These are phyloP conservation scores for Rhododendron molle DNA, from an alignment of 148 eudicot species.

Conservation along the genomic window DNA sequence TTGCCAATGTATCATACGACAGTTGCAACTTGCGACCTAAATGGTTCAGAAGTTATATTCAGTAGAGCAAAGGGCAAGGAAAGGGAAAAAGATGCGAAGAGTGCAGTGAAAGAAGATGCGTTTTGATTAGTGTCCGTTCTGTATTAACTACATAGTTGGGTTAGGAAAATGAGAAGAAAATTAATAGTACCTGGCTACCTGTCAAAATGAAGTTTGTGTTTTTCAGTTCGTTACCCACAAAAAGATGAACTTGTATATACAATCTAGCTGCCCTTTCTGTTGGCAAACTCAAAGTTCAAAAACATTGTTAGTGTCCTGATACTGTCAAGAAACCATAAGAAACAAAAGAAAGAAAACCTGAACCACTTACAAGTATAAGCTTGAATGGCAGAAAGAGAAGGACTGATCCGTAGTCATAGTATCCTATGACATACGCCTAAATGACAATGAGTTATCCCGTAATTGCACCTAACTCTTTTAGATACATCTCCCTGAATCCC, in stretches of 20 bases:
- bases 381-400: background rate
- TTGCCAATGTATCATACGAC: background rate
- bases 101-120: background rate
- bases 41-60: background rate
- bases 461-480: background rate
- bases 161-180: background rate
- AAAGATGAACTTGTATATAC: background rate
- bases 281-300: background rate
- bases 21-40: background rate
- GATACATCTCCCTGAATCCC: background rate
- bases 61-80: background rate
- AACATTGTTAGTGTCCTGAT: background rate
- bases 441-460: background rate
- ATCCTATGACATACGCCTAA: background rate
- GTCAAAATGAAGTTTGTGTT: background rate
- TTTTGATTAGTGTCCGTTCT: background rate
- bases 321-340: background rate
- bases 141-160: background rate
- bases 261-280: background rate
- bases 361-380: background rate
- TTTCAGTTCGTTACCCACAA: background rate
- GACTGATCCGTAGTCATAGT: background rate
- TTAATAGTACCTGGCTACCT: too few relatives aligned
- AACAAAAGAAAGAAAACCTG: background rate
- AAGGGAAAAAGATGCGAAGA: background rate